A percentile compares a stretch with the other conserved stretches of the same genome.
phyloP scores from a whole-genome alignment of 1,284 basidiomycete species.

The Trichosporon asahii region DNA sequence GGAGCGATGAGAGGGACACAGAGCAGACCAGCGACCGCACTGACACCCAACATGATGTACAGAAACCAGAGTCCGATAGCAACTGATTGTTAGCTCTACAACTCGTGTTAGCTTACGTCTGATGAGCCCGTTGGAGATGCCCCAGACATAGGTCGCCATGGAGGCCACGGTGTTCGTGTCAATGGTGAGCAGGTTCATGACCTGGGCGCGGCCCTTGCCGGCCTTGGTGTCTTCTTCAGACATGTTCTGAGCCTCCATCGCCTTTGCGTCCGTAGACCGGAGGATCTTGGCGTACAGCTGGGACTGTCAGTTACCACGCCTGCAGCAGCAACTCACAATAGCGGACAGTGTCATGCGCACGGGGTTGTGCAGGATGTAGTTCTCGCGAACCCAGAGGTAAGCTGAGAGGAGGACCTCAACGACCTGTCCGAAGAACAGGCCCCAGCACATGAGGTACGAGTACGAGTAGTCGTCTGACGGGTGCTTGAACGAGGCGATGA shows the following conservation, averaged over 20 bases:
- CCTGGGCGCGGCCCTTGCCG: slow-evolving; percentile 41
- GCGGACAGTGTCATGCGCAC: slow-evolving; percentile 41
- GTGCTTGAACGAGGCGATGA: slow-evolving; percentile 38
- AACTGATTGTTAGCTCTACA: slow-evolving; percentile 27
- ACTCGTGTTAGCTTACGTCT: slow-evolving; percentile 31
- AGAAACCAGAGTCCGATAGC: slow-evolving; percentile 40
- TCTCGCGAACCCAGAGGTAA: slow-evolving; percentile 41
- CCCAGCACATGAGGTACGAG: slow-evolving; percentile 47
- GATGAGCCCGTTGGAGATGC: slow-evolving; percentile 38
- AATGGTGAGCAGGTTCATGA: slow-evolving; percentile 49
- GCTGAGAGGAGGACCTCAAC: slow-evolving; percentile 33
- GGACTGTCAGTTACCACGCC: not conserved
- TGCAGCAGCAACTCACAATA: slow-evolving; percentile 28
- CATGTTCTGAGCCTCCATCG: slow-evolving; percentile 44
- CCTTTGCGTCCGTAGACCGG: slow-evolving; percentile 42
- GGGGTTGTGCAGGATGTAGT: slow-evolving; percentile 44
- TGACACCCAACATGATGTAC: slow-evolving; percentile 46
- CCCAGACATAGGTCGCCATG: slow-evolving; percentile 40
- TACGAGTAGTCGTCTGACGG: slow-evolving; percentile 37
- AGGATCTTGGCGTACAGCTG: slow-evolving; percentile 50
- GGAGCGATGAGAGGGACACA: slow-evolving; percentile 41
- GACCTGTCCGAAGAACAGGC: slow-evolving; percentile 41
- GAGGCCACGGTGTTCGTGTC: slow-evolving; percentile 39
- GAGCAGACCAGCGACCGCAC: slow-evolving; percentile 43
- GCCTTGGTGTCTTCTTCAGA: slow-evolving; percentile 27